phyloP scores from a whole-genome alignment of 805 yeast genomes.

The Saturnispora besseyi region DNA sequence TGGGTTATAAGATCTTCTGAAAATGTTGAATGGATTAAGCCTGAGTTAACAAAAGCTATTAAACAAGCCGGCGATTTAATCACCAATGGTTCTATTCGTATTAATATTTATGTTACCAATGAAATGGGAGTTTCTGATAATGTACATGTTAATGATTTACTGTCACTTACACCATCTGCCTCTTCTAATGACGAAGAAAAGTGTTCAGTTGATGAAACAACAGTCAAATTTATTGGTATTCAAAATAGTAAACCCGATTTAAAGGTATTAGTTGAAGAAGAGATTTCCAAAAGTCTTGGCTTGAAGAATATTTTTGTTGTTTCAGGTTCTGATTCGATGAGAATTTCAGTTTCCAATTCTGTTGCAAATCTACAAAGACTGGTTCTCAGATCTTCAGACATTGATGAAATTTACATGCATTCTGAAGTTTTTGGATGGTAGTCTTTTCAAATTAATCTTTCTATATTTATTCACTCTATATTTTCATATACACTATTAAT shows the following conservation, averaged over 20 bases:
- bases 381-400: conserved; percentile 16
- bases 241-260: conserved; percentile 14
- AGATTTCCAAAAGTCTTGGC: conserved; percentile 20
- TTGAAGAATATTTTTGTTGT: conserved; percentile 34
- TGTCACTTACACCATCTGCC: not conserved
- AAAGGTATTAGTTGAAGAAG: conserved; percentile 13
- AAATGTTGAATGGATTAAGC: conserved; percentile 32
- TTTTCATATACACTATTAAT: not conserved
- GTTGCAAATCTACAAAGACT: conserved; percentile 35
- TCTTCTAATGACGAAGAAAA: not conserved
- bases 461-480: not conserved
- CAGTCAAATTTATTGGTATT: not conserved
- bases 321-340: conserved; percentile 39
- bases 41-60: conserved; percentile 30
- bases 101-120: conserved; percentile 14
- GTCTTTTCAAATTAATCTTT: not conserved
- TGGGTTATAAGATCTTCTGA: conserved; percentile 35
- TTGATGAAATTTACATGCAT: conserved; percentile 41
- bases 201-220: not conserved
- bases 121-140: conserved; percentile 1
- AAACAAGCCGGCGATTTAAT: conserved; percentile 23
- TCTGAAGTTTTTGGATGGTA: conserved; percentile 44
- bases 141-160: not conserved
- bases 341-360: conserved; percentile 30
- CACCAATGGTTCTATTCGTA: conserved; percentile 8